These are phyloP conservation scores for Coemansia sp. DNA, from an alignment of 192 early-diverging fungal genomes.

Conservation along the genomic window DNA sequence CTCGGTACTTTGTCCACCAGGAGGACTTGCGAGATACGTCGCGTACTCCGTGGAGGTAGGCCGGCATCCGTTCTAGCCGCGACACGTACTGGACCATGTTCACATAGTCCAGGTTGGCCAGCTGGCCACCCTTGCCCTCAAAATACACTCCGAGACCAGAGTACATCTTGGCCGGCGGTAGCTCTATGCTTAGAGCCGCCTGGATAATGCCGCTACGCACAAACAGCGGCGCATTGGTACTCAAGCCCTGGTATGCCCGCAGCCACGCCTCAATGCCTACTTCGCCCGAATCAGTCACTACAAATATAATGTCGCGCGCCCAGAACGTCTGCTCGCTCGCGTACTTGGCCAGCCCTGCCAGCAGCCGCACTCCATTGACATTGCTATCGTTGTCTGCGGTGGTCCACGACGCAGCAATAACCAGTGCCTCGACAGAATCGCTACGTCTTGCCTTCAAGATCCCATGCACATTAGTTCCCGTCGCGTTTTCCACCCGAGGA, in stretches of 20 bases:
- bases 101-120: constrained; percentile 88
- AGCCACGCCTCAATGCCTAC: constrained; percentile 83
- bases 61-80: constrained; percentile 51
- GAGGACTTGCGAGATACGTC: constrained; percentile 16
- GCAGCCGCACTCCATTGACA: constrained; percentile 26
- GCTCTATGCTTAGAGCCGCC: constrained; percentile 83
- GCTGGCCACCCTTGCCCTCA: constrained; percentile 87
- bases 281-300: constrained; percentile 76
- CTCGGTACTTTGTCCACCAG: constrained; percentile 15
- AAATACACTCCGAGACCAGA: constrained; percentile 69
- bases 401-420: constrained; percentile 80
- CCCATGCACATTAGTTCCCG: constrained; percentile 77
- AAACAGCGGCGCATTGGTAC: constrained; percentile 13
- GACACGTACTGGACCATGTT: constrained; percentile 68
- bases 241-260: constrained; percentile 80
- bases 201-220: constrained; percentile 77
- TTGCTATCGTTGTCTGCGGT: constrained; percentile 57
- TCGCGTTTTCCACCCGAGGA: constrained; percentile 18
- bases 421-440: constrained; percentile 85
- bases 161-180: constrained; percentile 60
- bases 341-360: constrained; percentile 42
- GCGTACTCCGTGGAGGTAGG: constrained; percentile 34
- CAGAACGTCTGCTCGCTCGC: constrained; percentile 69
- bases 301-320: constrained; percentile 89
- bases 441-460: constrained; percentile 75